Conservation (phyloP, 1,284 basidiomycete species). For the Paramarasmius palmivorus region DNA sequence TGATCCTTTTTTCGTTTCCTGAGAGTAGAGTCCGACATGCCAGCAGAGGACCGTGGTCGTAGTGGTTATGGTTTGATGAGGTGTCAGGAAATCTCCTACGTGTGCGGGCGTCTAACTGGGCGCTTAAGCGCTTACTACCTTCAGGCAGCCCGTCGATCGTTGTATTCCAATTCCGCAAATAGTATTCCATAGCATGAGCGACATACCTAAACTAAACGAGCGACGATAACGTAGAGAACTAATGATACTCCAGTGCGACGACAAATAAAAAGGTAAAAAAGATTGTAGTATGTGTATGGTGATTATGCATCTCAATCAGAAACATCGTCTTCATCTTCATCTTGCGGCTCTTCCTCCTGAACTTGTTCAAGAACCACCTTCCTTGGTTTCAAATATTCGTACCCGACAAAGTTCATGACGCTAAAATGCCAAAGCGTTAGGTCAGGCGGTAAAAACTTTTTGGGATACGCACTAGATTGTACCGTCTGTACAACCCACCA, state of each 20-base stretch:
- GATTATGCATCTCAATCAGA: background rate
- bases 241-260: background rate
- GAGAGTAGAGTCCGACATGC: background rate
- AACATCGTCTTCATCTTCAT: slow-evolving; percentile 1
- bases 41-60: too few species aligned
- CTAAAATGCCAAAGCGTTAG: slow-evolving; percentile 31
- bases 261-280: background rate
- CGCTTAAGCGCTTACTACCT: too few species aligned
- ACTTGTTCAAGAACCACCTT: background rate
- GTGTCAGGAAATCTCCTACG: too few species aligned
- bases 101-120: too few species aligned
- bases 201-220: too few species aligned
- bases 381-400: slow-evolving; percentile 47
- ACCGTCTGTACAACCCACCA: slow-evolving; percentile 85
- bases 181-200: too few species aligned
- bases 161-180: too few species aligned
- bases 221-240: too few species aligned
- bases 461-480: slow-evolving; percentile 76
- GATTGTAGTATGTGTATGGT: background rate
- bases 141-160: too few species aligned
- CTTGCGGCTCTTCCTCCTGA: slow-evolving; percentile 4
- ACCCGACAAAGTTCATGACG: slow-evolving; percentile 75
- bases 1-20: background rate
- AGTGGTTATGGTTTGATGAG: too few species aligned
- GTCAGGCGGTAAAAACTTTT: slow-evolving; percentile 6